phyloP scores from a whole-genome alignment of 2,329 filamentous ascomycete genomes.

The Xylaria sp. region DNA sequence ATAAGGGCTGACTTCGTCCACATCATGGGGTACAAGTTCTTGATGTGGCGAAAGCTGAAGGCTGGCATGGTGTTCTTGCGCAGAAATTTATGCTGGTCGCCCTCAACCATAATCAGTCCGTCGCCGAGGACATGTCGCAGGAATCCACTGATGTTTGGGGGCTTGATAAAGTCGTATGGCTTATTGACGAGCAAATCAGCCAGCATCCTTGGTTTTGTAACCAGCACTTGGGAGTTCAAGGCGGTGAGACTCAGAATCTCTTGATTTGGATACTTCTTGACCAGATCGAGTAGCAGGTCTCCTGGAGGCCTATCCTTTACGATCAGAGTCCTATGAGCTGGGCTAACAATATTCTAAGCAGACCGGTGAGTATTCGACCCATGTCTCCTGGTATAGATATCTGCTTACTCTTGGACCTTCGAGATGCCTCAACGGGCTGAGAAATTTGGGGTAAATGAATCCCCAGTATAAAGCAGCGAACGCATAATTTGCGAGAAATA shows the following conservation, averaged over 20 bases:
- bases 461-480: conserved; percentile 37
- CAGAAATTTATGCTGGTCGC: conserved; percentile 75
- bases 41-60: conserved; percentile 75
- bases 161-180: conserved; percentile 65
- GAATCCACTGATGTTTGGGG: conserved; percentile 57
- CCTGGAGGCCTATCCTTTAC: conserved; percentile 35
- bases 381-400: background rate
- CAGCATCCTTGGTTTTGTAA: conserved; percentile 54
- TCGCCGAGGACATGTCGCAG: conserved; percentile 66
- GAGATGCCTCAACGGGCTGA: conserved; percentile 43
- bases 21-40: conserved; percentile 75
- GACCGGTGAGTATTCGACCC: conserved; percentile 1
- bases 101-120: conserved; percentile 72
- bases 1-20: conserved; percentile 65
- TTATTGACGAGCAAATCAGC: conserved; percentile 61
- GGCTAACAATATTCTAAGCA: conserved; percentile 31
- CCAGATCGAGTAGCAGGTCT: conserved; percentile 40
- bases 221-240: conserved; percentile 39
- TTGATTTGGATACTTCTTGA: conserved; percentile 40
- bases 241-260: conserved; percentile 40
- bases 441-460: conserved; percentile 41
- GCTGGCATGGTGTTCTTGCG: conserved; percentile 75
- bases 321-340: conserved; percentile 35
- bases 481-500: conserved; percentile 41
- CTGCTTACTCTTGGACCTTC: conserved; percentile 41